Evolutionary conservation across 2,329 filamentous ascomycete genomes (phyloP), one percentile per base, ranked within the genome.

Genomic region (Fusarium virguliforme): DNA sequence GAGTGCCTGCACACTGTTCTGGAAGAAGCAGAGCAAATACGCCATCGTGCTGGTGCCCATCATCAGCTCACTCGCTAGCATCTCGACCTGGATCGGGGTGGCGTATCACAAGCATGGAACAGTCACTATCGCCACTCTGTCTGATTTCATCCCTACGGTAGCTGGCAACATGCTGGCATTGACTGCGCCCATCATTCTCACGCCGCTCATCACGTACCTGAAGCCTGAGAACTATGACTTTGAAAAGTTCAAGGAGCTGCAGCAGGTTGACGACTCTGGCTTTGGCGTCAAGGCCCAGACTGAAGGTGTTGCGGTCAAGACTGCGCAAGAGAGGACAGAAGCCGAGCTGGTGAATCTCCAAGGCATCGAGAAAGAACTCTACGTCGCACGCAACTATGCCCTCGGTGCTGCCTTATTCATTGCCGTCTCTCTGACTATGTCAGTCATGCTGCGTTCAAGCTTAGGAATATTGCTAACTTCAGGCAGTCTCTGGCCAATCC

Each of bases 241-340:
- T n/a, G 43, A 48, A 6, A 48, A 18, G 43, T 48, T 48, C 43
- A 30, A 48, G 13, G 43, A 48, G 15, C 15, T 48, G 1, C 8
- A 48, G 15, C 24, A 48, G 4, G 43, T 48, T 30, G 43, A 48
- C 8, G 43, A 48, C 26, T 48, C 43, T n/a, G 43, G 43, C 0
- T 48, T 30, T 48, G 43, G n/a, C 8, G 15, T 30, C 24, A 48
- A 48, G 43, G 43, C 24, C 4, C 43, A 48, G 7, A 48, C 24
- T 1, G 43, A 48, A 13, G 43, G 43, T 4, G 26, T 10, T 18
- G 24, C 22, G 2, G 8, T 48, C 13, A 48, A 48, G 26, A 48
- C 24, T 18, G 43, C 43, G 2, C 43, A 48, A 28, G 43, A 48
- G 43, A 48, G 43, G 30, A 48, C 43, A 48, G 43, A 48, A 8